Conservation (phyloP, 1,139 yeast genomes). For the Diutina siamensis region DNA sequence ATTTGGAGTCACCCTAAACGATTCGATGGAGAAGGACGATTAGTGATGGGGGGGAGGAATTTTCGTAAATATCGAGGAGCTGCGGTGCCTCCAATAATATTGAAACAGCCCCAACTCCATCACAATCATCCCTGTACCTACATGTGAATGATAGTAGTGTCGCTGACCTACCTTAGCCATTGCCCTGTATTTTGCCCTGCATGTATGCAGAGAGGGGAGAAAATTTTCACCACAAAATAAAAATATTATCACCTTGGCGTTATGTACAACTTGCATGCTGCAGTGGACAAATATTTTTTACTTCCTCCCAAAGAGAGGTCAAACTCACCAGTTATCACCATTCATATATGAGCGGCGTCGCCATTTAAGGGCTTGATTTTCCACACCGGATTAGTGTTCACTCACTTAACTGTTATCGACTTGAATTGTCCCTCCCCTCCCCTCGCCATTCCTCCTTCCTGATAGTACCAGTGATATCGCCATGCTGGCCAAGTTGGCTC, state of each 20-base stretch:
- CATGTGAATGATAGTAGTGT: background rate
- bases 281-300: background rate
- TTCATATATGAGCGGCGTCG: background rate
- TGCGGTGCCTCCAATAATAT: background rate
- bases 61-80: background rate
- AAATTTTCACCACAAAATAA: background rate
- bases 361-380: background rate
- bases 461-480: background rate
- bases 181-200: background rate
- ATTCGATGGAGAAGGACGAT: too few species aligned
- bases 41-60: too few species aligned
- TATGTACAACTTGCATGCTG: background rate
- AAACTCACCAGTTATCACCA: background rate
- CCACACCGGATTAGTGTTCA: background rate
- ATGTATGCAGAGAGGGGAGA: background rate
- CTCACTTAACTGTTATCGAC: background rate
- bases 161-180: background rate
- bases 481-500: constrained; percentile 16
- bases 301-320: background rate
- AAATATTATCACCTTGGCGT: background rate
- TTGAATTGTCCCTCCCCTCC: too few species aligned
- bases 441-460: background rate
- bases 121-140: background rate
- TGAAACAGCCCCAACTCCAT: background rate
- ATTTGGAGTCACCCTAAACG: too few species aligned